Evolutionary conservation across 805 yeast genomes (phyloP), one percentile per base, ranked within the genome.

Genomic region (Candida sakaeoensis): DNA sequence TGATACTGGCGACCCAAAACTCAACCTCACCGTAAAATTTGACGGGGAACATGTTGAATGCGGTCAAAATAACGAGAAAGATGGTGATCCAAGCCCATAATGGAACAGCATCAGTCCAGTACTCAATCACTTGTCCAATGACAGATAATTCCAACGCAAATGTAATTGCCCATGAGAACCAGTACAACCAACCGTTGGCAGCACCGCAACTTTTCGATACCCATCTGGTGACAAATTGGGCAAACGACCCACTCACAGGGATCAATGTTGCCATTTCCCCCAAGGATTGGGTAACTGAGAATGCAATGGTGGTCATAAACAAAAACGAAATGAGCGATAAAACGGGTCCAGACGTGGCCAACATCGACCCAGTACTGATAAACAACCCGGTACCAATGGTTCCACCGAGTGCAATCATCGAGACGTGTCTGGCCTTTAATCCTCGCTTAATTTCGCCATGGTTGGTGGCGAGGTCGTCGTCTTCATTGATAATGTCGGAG

Each of bases 191-290:
- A 39, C 85, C 85, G 43, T 76, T 78, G 22, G 88, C 80, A 30
- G 80, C 83, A 41, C 90, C 91, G 28, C 80, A 57, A 6, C 89
- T 77, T n/a, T 82, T 83, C 4, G 83, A 77, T 22, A 81, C 58
- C 66, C 82, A 83, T 50, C 84, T 67, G 9, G 82, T 68, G n/a
- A 81, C 72, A 55, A 82, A 83, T 33, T 80, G 85, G 22, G 84
- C 75, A 60, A 82, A 81, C 0, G 87, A 80, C 40, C 80, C 80
- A 4, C 82, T 65, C 30, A 80, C 75, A 7, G 90, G 90, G 13
- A 83, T 79, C 48, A 73, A 80, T 8, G 89, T 82, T 37, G 89
- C 88, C 90, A 84, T 81, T 59, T 84, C 91, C 52, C 89, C 90
- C 41, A 84, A 63, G 3, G 83, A 74, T 55, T 82, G 89, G 15